A percentile compares a stretch with the other conserved stretches of the same genome.
phyloP scores from a whole-genome alignment of 768 basidiomycete genomes.

The Auricularia heimuer region DNA sequence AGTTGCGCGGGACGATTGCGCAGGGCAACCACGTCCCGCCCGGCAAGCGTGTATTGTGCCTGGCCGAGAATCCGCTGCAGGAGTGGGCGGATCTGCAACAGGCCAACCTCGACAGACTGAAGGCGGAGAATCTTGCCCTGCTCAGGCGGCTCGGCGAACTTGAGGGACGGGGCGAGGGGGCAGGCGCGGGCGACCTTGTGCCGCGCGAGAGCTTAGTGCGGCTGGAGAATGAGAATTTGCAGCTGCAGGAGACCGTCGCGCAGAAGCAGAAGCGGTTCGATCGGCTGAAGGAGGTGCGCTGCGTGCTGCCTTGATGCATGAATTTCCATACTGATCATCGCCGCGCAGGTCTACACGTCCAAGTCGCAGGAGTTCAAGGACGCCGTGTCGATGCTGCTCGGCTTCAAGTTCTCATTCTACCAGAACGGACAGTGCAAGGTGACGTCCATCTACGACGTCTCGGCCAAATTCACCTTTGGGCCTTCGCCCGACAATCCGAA shows the following conservation, averaged over 20 bases:
- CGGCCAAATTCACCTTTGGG: slow-evolving; percentile 81
- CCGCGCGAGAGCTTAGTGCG: slow-evolving; percentile 76
- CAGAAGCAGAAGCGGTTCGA: slow-evolving; percentile 77
- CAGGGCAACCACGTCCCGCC: slow-evolving; percentile 69
- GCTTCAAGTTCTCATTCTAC: slow-evolving; percentile 85
- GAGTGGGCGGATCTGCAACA: slow-evolving; percentile 70
- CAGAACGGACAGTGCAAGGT: slow-evolving; percentile 84
- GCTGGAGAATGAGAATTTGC: slow-evolving; percentile 55
- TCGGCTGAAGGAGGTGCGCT: slow-evolving; percentile 64
- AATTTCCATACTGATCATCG: not conserved
- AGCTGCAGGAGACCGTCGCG: slow-evolving; percentile 51
- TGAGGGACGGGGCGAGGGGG: slow-evolving; percentile 32
- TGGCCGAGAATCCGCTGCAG: slow-evolving; percentile 75
- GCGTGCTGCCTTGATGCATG: not conserved
- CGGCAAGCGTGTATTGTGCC: slow-evolving; percentile 52
- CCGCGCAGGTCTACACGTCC: slow-evolving; percentile 58
- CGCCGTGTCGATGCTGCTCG: slow-evolving; percentile 80
- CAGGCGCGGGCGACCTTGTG: slow-evolving; percentile 35
- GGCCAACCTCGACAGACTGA: slow-evolving; percentile 64
- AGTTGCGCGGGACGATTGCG: slow-evolving; percentile 66
- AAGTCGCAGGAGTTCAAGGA: slow-evolving; percentile 90
- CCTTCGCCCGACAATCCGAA: slow-evolving; percentile 22
- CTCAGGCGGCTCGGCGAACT: slow-evolving; percentile 55
- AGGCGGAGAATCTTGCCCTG: slow-evolving; percentile 76
- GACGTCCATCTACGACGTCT: slow-evolving; percentile 82